Evolutionary conservation across 2,329 filamentous ascomycete genomes (phyloP), one percentile per base, ranked within the genome.

Genomic region (Xylaria sp.): DNA sequence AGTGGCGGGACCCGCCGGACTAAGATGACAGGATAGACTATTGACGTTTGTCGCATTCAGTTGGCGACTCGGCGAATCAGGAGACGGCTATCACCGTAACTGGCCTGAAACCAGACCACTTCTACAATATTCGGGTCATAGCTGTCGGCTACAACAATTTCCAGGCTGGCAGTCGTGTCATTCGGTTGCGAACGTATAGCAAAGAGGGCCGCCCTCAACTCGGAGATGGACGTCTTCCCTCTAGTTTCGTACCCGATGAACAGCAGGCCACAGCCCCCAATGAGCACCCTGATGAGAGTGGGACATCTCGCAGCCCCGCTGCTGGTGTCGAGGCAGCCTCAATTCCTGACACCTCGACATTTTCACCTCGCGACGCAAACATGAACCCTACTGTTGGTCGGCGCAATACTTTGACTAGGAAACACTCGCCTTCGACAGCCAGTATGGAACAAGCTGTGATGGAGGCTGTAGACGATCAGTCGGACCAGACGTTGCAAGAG

Each of bases 71-170:
- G 53, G 90, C 89, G 71, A 89, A 90, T 74, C 87, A 89, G 72
- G 93, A 97, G 78, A 93, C 92, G 0, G 92, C 93, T n/a, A 94
- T 98, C 61, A 94, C 93, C 54, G 94, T 99, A 64, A 94, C 92
- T 36, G 93, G 94, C 47, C 85, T 99, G 7, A 90, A 92, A 74
- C 94, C 96, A 0, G 90, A 92, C 72, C 92, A 93, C 75, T 97
- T 94, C 76, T 98, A 98, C 81, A 97, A 97, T 72, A 90, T 99
- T 32, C 91, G 95, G 68, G 93, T 98, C 62, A 92, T 98, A 73
- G 93, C 95, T 47, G 92, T 98, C 62, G 97, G 95, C 57, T 89
- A 91, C 34, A 93, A 94, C 73, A 97, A 96, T 79, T 98, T 98
- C 75, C 93, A 97, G 77, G 93, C 94, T 0, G 92, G 93, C 45